Evolutionary conservation across 164 flowering plant species (phyloP).

Genomic region (Pachysandra terminalis): DNA sequence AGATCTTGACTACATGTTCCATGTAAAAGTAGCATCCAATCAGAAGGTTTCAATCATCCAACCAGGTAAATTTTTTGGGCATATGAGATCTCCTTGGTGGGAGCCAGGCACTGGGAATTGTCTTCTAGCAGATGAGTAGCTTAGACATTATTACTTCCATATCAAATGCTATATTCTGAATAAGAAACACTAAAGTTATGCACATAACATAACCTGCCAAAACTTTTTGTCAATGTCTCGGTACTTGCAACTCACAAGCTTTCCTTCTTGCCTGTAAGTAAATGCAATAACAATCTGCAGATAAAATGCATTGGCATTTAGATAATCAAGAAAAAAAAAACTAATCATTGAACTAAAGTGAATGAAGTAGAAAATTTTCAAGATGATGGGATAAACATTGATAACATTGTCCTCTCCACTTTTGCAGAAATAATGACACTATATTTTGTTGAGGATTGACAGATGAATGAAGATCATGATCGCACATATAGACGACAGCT

Average conservation of each 20-base stretch:
- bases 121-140: not conserved
- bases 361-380: too few species aligned
- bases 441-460: not conserved
- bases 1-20: not conserved
- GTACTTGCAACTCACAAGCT: constrained; percentile 80
- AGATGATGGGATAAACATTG: not conserved
- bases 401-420: not conserved
- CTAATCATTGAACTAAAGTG: not conserved
- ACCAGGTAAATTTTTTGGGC: not conserved
- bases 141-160: not conserved
- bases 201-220: constrained; percentile 62
- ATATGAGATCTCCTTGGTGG: not conserved
- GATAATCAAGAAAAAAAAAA: not conserved
- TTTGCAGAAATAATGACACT: not conserved
- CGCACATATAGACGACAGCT: not conserved
- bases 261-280: constrained; percentile 58
- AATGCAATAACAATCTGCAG: constrained; percentile 76
- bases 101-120: not conserved
- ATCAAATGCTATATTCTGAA: not conserved
- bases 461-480: not conserved
- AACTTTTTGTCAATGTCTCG: constrained; percentile 56
- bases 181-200: constrained; percentile 1
- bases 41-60: not conserved
- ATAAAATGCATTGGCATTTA: constrained; percentile 9
- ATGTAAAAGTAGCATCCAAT: too few species aligned